Evolutionary conservation across 768 basidiomycete genomes (phyloP), one percentile per base, ranked within the genome.

Genomic region (Fibroporia radiculosa): DNA sequence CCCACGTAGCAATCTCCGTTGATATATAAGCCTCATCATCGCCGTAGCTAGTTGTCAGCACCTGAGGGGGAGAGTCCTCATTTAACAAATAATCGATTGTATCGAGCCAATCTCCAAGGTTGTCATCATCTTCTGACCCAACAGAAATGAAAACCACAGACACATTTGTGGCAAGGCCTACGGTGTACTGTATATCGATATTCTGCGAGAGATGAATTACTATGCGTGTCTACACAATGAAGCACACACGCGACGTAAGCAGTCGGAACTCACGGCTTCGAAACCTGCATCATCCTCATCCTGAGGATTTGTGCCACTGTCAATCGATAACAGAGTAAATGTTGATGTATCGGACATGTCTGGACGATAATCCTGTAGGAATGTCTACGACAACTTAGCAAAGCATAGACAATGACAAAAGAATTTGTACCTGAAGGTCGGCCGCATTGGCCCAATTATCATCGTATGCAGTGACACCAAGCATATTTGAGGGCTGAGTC

Each of bases 21-120:
- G 82, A 78, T 19, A 85, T 77, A 70, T 79, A 76, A 54, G 80
- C 78, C 46, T 89, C 85, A 49, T 77, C 72, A 38, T 85, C 80
- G 4, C 74, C 80, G 56, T 87, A 89, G 51, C 80, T 83, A 0
- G 81, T 87, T 0, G 83, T 56, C 22, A 87, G 78, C 7, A 75
- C 67, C 47, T 74, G 70, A 10, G 83, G 80, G 2, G 73, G 60
- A 28, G 65, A 54, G 13, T 61, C 40, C 25, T 74, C 68, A 13
- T 50, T 53, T 1, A 76, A 62, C 13, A 84, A 54, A 44, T 69
- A 76, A 38, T 81, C 69, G 33, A 86, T 62, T 79, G 82, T 84
- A 16, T 67, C 55, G 18, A 59, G 41, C 52, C 55, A 56, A n/a
- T 47, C 48, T 20, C 58, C 58, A 31, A 57, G 56, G 26, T 51